Base-by-base conservation (phyloP, 1,139 yeast genomes). In the Pichia kudriavzevii region DNA sequence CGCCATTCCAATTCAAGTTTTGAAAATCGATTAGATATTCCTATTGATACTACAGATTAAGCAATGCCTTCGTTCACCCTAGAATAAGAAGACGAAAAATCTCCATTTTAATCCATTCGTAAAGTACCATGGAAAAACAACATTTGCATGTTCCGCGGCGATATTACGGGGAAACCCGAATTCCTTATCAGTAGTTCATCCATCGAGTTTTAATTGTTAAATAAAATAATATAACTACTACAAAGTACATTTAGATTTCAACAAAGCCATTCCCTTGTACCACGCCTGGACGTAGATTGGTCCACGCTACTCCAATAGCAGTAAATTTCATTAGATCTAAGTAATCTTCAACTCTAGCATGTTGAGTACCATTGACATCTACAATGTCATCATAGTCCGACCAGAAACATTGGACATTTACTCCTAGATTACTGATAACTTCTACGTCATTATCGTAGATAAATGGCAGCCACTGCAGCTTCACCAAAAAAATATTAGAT, bases 381-480 rank as follows among this genome's bases (percentile, higher is more conserved):
- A 65, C 56, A 25, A 60, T 61, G 4, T 63, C 61, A 28, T 71
- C 76, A 49, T 72, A 69, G 45, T 83, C 93, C 9, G 81, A 79
- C 93, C 93, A 83, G 48, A 61, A 72, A 52, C 95, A 84, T 19
- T 69, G 63, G 4, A 83, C 66, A 8, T 61, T 58, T 2, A 83
- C 64, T 2, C 79, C 79, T 38, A 84, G 56, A 23, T 56, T 54
- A 37, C 35, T 5, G 4, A 35, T 36, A 2, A 37, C 10, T 11
- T 30, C 44, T 8, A 35, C 41, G 15, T 55, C 62, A 30, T 53
- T 61, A 20, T 55, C 65, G 16, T 61, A 65, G 40, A 79, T 64
- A 39, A 69, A 69, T 4, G 94, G 94, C 28, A 81, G 64, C 95
- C 95, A 84, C 50, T 81, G 82, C 38, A 85, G 52, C 2, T 79